Evolutionary conservation across 148 eudicot species (phyloP), one percentile per base, ranked within the genome.

Genomic region (Fallopia convolvulus): DNA sequence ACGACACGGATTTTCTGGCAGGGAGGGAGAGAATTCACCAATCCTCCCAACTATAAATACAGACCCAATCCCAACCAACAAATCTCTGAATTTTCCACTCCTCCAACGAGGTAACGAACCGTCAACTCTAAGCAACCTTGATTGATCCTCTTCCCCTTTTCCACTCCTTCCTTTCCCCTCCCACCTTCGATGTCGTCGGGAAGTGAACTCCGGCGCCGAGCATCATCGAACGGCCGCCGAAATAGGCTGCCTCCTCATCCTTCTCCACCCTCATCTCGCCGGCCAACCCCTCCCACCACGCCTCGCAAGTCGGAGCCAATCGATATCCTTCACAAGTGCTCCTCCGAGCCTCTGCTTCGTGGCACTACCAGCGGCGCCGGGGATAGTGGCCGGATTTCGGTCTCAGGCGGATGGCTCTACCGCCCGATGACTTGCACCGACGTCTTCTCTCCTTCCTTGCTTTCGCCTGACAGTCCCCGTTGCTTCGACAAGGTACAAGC

Each of bases 361-460:
- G 75, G 75, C 55, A 20, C 55, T 20, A 20, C 32, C 15, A 6
- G 53, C 14, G 75, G 75, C 53, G 33, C 17, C 53, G 75, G 36
- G 8, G 53, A 72, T 72, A 47, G 44, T 17, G 26, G 9, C 3
- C 47, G 21, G 41, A 70, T 21, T 36, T 36, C 46, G 21, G 23
- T 17, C 48, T 70, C 74, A 21, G 48, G 20, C n/a, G 23, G 49
- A 73, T 46, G 30, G 75, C 75, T 73, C 26, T 73, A 73, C 75
- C 50, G 75, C 7, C 75, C 53, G 52, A 73, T 44, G 75, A 73
- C 75, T 9, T 73, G 75, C 4, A 73, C 75, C 8, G 55, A 73
- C 14, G 75, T 73, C 33, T 73, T 73, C 15, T 73, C 75, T 21
- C 53, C 75, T 72, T 48, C 50, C 3, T 44, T 20, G 32, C 75